Evolutionary conservation across 2,329 filamentous ascomycete species (phyloP).

Genomic region (Sclerotinia spermophila): DNA sequence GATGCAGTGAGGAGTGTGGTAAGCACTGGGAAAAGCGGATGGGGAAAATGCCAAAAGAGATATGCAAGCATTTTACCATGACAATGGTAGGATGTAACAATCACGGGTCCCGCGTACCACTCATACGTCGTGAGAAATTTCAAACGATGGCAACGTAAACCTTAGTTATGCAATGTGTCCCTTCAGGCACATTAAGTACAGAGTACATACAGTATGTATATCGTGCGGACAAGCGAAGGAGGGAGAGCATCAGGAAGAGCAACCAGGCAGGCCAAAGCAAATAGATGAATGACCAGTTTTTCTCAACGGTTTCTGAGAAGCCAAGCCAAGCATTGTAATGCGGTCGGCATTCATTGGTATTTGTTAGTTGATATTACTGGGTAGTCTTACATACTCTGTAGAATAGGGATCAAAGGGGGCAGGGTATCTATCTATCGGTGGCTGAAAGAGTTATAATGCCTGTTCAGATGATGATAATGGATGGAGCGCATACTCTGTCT

Average conservation of each 20-base stretch:
- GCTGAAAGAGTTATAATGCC: constrained; percentile 2
- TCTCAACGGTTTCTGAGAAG: neutral
- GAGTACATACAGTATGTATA: neutral
- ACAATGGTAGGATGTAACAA: constrained; percentile 15
- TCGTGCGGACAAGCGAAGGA: constrained; percentile 1
- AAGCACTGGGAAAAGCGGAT: neutral
- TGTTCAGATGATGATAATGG: neutral
- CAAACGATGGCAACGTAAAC: neutral
- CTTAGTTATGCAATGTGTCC: neutral
- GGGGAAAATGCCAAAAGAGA: neutral
- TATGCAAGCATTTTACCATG: constrained; percentile 18
- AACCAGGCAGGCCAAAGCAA: neutral
- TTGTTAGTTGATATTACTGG: too few species aligned
- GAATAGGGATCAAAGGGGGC: neutral
- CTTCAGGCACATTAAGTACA: constrained; percentile 1
- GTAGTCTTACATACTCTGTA: too few species aligned
- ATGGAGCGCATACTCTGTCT: too few species aligned
- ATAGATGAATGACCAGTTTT: neutral
- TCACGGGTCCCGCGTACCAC: constrained; percentile 4
- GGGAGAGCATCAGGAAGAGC: neutral
- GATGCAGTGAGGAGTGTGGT: neutral
- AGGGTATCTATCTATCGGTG: too few species aligned
- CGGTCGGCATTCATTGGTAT: neutral
- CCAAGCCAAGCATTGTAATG: neutral
- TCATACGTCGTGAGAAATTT: constrained; percentile 3